These are phyloP conservation scores for Globisporangium alternatum DNA, from an alignment of 352 stramenopile genomes.

Conservation along the genomic window DNA sequence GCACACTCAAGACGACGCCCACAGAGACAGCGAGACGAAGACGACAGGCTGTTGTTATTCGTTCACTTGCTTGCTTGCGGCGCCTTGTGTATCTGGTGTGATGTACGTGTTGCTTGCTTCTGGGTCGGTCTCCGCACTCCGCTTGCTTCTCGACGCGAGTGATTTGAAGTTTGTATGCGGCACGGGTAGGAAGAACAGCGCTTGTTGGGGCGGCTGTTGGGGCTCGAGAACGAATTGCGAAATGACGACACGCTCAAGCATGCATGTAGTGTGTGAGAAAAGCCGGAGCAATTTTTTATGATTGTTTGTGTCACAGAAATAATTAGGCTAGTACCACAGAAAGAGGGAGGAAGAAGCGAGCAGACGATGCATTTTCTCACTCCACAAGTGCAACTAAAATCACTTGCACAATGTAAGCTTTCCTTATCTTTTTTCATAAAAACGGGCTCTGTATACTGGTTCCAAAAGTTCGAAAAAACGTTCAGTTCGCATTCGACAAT, in stretches of 20 bases:
- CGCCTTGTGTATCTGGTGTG: not conserved
- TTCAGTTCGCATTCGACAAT: not conserved
- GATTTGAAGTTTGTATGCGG: constrained; percentile 5
- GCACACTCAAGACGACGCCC: not conserved
- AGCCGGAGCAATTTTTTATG: not conserved
- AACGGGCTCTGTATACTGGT: too few relatives aligned
- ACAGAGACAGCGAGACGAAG: not conserved
- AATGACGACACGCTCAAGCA: not conserved
- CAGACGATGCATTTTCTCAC: too few relatives aligned
- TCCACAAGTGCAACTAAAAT: too few relatives aligned
- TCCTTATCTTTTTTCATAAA: too few relatives aligned
- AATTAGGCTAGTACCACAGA: too few relatives aligned
- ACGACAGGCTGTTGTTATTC: too few relatives aligned
- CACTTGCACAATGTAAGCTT: too few relatives aligned
- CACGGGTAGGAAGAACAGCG: not conserved
- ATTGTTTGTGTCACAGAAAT: not conserved
- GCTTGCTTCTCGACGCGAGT: not conserved
- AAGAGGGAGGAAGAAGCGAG: too few relatives aligned
- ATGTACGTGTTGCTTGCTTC: not conserved
- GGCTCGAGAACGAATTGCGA: constrained; percentile 8
- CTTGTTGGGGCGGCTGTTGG: constrained; percentile 4
- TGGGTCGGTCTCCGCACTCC: not conserved
- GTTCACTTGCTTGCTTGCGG: not conserved
- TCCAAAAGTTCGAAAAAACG: not conserved
- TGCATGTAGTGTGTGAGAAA: not conserved